A percentile compares a stretch with the other conserved stretches of the same genome.
Conservation (phyloP, 768 basidiomycete genomes). For the Lactarius quietus region DNA sequence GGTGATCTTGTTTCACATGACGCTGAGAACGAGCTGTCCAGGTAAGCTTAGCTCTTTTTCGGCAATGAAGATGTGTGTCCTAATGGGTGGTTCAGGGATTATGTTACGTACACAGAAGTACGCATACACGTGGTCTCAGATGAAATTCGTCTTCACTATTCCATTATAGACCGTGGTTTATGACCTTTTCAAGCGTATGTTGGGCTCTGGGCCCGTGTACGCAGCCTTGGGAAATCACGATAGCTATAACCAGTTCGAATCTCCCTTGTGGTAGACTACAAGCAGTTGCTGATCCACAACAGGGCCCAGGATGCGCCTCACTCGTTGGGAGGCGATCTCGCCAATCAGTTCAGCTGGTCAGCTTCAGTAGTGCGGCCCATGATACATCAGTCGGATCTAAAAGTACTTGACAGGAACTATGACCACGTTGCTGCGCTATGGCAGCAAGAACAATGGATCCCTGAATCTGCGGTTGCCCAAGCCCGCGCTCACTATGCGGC, state of each 20-base stretch:
- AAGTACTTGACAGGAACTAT: constrained; percentile 54
- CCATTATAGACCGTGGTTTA: constrained; percentile 53
- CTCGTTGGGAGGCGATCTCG: constrained; percentile 51
- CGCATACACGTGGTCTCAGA: not conserved
- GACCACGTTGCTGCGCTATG: constrained; percentile 69
- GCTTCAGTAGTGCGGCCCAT: constrained; percentile 11
- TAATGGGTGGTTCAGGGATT: constrained; percentile 41
- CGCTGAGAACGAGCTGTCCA: constrained; percentile 56
- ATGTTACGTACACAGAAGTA: constrained; percentile 62
- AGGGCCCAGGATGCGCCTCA: constrained; percentile 62
- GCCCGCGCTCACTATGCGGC: constrained; percentile 69
- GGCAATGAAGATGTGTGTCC: not conserved
- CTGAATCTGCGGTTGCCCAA: constrained; percentile 47
- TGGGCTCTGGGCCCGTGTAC: constrained; percentile 70
- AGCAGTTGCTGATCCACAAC: constrained; percentile 3
- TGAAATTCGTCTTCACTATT: constrained; percentile 4
- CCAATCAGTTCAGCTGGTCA: constrained; percentile 63
- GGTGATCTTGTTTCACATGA: constrained; percentile 77
- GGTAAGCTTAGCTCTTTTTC: constrained; percentile 37
- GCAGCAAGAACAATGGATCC: constrained; percentile 69
- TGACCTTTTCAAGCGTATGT: constrained; percentile 58
- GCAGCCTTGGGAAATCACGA: constrained; percentile 78
- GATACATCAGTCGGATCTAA: not conserved
- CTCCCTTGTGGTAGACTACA: not conserved
- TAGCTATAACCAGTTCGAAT: constrained; percentile 57